phyloP scores from a whole-genome alignment of 352 stramenopile species.

The Phytophthora boehmeriae region DNA sequence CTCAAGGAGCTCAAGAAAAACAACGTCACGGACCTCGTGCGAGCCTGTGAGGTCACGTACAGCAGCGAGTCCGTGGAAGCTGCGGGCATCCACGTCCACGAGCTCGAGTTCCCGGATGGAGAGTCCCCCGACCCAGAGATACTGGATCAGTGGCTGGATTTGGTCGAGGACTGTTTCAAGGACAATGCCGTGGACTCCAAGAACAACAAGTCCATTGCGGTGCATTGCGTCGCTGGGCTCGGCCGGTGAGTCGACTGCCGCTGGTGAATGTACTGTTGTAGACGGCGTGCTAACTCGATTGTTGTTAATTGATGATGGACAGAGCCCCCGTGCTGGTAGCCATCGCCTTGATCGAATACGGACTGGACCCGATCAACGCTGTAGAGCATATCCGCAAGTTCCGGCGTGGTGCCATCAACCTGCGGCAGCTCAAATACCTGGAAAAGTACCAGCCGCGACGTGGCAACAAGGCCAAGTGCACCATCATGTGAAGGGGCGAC shows the following conservation, averaged over 20 bases:
- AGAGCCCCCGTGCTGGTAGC: constrained; percentile 96
- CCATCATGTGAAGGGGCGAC: constrained; percentile 76
- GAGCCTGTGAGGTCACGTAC: constrained; percentile 97
- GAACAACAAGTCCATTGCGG: constrained; percentile 91
- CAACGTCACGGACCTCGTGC: constrained; percentile 95
- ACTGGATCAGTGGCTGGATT: constrained; percentile 94
- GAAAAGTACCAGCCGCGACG: constrained; percentile 93
- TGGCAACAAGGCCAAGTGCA: constrained; percentile 79
- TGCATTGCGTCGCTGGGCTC: constrained; percentile 98
- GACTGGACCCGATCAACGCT: constrained; percentile 95
- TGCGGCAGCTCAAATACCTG: constrained; percentile 97
- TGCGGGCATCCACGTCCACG: constrained; percentile 92
- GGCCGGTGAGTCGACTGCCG: constrained; percentile 77
- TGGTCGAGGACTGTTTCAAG: constrained; percentile 96
- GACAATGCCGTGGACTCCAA: constrained; percentile 73
- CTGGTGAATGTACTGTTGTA: not conserved
- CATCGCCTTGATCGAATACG: constrained; percentile 97
- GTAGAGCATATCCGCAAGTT: constrained; percentile 97
- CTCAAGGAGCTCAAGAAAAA: constrained; percentile 97
- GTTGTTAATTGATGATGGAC: not conserved
- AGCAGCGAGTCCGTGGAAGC: constrained; percentile 87
- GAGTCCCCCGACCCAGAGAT: constrained; percentile 92
- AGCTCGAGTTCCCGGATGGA: constrained; percentile 98
- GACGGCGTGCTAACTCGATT: constrained; percentile 3
- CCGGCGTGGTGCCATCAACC: constrained; percentile 96